Conservation (phyloP, 2,329 filamentous ascomycete species). For the Moelleriella libera region DNA sequence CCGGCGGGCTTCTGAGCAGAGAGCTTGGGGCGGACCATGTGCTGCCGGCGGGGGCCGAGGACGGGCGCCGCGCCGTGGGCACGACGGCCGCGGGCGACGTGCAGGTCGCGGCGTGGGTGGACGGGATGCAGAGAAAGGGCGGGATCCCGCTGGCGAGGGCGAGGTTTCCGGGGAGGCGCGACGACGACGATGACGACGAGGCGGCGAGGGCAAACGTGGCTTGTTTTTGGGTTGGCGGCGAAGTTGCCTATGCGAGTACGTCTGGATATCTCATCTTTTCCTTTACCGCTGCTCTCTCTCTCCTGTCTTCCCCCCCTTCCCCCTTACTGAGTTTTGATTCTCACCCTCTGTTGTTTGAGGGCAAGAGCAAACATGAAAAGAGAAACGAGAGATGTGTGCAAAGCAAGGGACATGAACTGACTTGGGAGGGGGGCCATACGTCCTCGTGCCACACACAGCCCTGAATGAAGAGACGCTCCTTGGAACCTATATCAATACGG, state of each 20-base stretch:
- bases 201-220: conserved; percentile 16
- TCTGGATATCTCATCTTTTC: not conserved
- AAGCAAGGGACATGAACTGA: too few relatives aligned
- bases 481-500: too few relatives aligned
- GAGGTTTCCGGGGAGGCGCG: conserved; percentile 8
- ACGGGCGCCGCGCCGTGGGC: conserved; percentile 2
- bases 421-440: too few relatives aligned
- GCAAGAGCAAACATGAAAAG: conserved; percentile 1
- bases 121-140: conserved; percentile 24
- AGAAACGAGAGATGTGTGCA: not conserved
- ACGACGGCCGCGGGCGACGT: conserved; percentile 8
- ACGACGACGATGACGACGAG: conserved; percentile 3
- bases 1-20: conserved; percentile 11
- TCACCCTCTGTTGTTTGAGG: conserved; percentile 1
- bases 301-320: not conserved
- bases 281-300: not conserved
- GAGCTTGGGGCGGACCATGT: conserved; percentile 9
- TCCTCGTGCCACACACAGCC: too few relatives aligned
- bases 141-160: conserved; percentile 17
- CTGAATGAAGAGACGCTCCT: too few relatives aligned
- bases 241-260: conserved; percentile 30
- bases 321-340: not conserved
- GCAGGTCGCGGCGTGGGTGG: conserved; percentile 21
- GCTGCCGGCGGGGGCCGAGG: conserved; percentile 8
- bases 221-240: conserved; percentile 25